Evolutionary conservation across 2,329 filamentous ascomycete species (phyloP).

Genomic region (Sordariomycetes sp.): DNA sequence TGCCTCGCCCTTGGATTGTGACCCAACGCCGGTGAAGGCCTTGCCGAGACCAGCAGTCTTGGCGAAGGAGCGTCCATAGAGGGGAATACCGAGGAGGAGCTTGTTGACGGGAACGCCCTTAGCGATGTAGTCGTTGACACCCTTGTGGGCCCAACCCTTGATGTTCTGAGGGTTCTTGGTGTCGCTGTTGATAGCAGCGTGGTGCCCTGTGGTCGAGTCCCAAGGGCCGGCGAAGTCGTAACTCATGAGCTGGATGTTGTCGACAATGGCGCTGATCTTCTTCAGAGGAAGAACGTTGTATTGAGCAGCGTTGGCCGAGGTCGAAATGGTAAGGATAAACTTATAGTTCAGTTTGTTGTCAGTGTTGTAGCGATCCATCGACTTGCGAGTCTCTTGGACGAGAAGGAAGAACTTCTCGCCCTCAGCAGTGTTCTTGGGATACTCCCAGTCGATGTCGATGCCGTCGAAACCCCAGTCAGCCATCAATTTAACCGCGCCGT

Average conservation of each 20-base stretch:
- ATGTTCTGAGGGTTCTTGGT: conserved; percentile 44
- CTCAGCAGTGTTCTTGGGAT: conserved; percentile 27
- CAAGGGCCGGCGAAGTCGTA: conserved; percentile 68
- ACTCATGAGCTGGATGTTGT: conserved; percentile 57
- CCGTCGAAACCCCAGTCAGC: conserved; percentile 56
- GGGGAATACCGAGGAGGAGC: conserved; percentile 67
- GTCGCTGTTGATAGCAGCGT: conserved; percentile 59
- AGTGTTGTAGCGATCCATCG: conserved; percentile 35
- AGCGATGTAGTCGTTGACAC: conserved; percentile 54
- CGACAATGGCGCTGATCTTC: conserved; percentile 36
- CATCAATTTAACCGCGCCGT: conserved; percentile 58
- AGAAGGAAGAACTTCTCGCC: conserved; percentile 30
- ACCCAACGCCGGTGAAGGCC: conserved; percentile 3
- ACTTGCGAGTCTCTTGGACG: conserved; percentile 27
- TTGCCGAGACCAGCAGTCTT: conserved; percentile 15
- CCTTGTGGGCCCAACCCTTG: conserved; percentile 57
- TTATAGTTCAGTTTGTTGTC: conserved; percentile 31
- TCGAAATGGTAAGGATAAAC: conserved; percentile 42
- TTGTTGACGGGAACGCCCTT: conserved; percentile 54
- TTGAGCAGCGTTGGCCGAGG: conserved; percentile 35
- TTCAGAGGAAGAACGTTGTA: conserved; percentile 37
- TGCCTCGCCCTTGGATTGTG: background rate
- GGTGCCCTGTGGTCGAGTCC: conserved; percentile 53
- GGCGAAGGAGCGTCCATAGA: conserved; percentile 67
- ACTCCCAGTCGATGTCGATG: conserved; percentile 50